These are phyloP conservation scores for Neobulgaria alba DNA, from an alignment of 2,329 filamentous ascomycete species.

Conservation along the genomic window DNA sequence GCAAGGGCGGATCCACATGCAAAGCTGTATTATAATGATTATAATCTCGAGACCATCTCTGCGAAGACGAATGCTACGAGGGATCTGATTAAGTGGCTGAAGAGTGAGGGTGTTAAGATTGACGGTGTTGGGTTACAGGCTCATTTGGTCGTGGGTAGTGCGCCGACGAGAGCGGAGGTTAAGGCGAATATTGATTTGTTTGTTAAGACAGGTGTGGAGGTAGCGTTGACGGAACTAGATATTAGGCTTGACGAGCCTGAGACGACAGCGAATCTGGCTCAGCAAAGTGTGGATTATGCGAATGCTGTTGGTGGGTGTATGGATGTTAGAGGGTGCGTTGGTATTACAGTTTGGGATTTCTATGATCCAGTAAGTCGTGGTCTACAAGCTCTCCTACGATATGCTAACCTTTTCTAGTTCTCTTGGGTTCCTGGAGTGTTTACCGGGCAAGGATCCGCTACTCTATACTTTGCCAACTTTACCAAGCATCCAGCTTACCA, in stretches of 20 bases:
- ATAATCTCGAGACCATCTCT: slow-evolving; percentile 48
- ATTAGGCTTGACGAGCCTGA: slow-evolving; percentile 42
- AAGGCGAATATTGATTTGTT: slow-evolving; percentile 37
- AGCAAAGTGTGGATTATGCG: slow-evolving; percentile 41
- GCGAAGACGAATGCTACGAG: slow-evolving; percentile 38
- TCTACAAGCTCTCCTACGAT: too few relatives aligned
- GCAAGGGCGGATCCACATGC: slow-evolving; percentile 44
- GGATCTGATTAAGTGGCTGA: slow-evolving; percentile 37
- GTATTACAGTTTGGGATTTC: slow-evolving; percentile 27
- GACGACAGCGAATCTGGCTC: slow-evolving; percentile 30
- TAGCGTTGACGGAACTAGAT: slow-evolving; percentile 55
- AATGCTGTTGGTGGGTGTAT: slow-evolving; percentile 18
- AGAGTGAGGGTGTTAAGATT: slow-evolving; percentile 44
- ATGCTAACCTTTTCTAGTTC: slow-evolving; percentile 7
- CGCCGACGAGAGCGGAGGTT: slow-evolving; percentile 36
- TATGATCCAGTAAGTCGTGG: slow-evolving; percentile 16
- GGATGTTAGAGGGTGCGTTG: slow-evolving; percentile 18
- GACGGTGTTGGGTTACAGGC: slow-evolving; percentile 55
- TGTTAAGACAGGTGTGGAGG: slow-evolving; percentile 43
- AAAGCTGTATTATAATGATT: slow-evolving; percentile 56
- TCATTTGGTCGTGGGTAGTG: slow-evolving; percentile 46
- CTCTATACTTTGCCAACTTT: slow-evolving; percentile 15
- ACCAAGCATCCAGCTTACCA: slow-evolving; percentile 22
- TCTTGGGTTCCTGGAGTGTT: slow-evolving; percentile 21
- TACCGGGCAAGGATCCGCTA: slow-evolving; percentile 12